Evolutionary conservation across 192 early-diverging fungal species (phyloP).

Genomic region (Coemansia umbellata): DNA sequence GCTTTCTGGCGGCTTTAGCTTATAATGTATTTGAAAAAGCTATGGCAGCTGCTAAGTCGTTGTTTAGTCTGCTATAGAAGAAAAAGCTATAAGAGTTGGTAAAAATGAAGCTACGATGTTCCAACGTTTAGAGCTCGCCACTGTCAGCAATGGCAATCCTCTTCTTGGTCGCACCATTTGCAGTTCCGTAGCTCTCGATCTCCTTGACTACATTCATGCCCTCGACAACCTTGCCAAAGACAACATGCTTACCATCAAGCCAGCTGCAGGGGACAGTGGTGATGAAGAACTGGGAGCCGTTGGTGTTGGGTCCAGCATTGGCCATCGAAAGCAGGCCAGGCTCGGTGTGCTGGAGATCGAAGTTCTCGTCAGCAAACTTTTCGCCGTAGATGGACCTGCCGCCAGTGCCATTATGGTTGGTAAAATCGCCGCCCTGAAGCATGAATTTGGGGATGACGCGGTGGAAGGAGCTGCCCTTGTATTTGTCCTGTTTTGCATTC

Average conservation of each 20-base stretch:
- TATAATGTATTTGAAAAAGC: no score
- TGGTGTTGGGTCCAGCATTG: constrained; percentile 72
- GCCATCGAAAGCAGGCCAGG: constrained; percentile 75
- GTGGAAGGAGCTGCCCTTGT: constrained; percentile 75
- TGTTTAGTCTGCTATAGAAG: no score
- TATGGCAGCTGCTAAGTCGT: no score
- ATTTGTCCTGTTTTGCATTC: constrained; percentile 38
- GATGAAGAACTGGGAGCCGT: constrained; percentile 82
- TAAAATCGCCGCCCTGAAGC: constrained; percentile 87
- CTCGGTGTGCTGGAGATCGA: constrained; percentile 61
- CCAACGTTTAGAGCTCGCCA: constrained; percentile 57
- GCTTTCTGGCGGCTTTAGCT: no score
- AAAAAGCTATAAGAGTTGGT: no score
- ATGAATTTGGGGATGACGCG: constrained; percentile 83
- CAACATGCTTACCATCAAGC: constrained; percentile 75
- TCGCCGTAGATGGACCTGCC: constrained; percentile 76
- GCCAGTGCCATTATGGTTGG: constrained; percentile 69
- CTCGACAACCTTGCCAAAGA: constrained; percentile 70
- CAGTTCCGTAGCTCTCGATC: constrained; percentile 61
- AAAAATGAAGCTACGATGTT: no score
- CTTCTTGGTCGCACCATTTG: constrained; percentile 56
- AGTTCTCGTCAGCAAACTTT: constrained; percentile 76
- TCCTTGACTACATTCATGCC: constrained; percentile 74
- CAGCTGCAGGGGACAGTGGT: constrained; percentile 66
- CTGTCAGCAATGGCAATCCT: constrained; percentile 61